Conservation (phyloP, 192 early-diverging fungal species). For the Coemansia sp. region DNA sequence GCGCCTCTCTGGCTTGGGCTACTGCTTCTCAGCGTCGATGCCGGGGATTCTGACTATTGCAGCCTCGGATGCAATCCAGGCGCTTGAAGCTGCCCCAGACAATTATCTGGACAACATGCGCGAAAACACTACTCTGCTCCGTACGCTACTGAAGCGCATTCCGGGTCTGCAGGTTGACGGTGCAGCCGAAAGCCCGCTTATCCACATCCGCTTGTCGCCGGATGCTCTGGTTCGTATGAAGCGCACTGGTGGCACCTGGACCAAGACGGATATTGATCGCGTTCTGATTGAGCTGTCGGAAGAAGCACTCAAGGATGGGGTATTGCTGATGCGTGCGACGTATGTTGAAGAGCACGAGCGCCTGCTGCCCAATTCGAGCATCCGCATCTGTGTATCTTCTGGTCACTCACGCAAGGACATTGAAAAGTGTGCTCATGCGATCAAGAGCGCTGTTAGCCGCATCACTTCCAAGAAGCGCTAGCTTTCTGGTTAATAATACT, state of each 20-base stretch:
- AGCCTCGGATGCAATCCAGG: constrained; percentile 75
- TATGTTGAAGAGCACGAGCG: constrained; percentile 83
- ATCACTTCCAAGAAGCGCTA: constrained; percentile 51
- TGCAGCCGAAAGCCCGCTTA: constrained; percentile 60
- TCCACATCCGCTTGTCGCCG: constrained; percentile 70
- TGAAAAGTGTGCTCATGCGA: constrained; percentile 75
- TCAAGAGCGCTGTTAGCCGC: constrained; percentile 67
- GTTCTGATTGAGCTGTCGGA: constrained; percentile 82
- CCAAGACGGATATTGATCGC: constrained; percentile 47
- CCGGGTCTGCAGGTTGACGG: constrained; percentile 56
- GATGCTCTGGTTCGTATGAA: constrained; percentile 63
- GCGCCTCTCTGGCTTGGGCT: constrained; percentile 83
- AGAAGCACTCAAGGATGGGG: constrained; percentile 72
- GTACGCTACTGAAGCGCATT: constrained; percentile 56
- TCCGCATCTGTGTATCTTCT: constrained; percentile 75
- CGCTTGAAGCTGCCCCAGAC: constrained; percentile 32
- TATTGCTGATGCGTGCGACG: constrained; percentile 84
- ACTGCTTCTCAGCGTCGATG: constrained; percentile 92
- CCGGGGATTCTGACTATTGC: constrained; percentile 89
- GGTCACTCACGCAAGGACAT: constrained; percentile 78
- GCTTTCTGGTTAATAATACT: constrained; percentile 1
- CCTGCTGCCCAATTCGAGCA: constrained; percentile 69
- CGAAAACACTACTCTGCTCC: constrained; percentile 65
- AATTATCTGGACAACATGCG: constrained; percentile 54
- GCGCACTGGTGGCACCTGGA: constrained; percentile 57